Conservation (phyloP, 305 asterid genomes). For the Fraxinus sp. region DNA sequence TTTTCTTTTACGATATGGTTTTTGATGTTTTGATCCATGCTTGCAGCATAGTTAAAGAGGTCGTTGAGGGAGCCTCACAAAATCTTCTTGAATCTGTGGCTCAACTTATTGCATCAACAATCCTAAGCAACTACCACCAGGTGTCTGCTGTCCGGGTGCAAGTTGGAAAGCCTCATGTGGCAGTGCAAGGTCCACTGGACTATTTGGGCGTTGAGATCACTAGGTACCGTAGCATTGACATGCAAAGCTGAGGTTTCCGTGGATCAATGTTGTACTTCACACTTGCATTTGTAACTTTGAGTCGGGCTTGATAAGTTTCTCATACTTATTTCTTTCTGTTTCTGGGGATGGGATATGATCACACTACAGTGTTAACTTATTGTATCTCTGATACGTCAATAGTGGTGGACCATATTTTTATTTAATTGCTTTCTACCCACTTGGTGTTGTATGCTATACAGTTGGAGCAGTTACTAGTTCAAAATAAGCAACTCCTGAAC, state of each 20-base stretch:
- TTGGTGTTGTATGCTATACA: neutral
- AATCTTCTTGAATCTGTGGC: slow-evolving; percentile 87
- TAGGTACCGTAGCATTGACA: slow-evolving; percentile 38
- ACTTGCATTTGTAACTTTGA: neutral
- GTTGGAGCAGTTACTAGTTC: neutral
- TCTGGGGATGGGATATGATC: neutral
- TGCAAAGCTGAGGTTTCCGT: slow-evolving; percentile 22
- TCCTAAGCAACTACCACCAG: slow-evolving; percentile 48
- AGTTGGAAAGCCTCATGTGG: slow-evolving; percentile 89
- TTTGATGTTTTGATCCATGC: neutral
- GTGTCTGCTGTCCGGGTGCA: slow-evolving; percentile 63
- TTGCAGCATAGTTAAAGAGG: slow-evolving; percentile 68
- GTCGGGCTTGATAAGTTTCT: neutral
- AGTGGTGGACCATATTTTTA: neutral
- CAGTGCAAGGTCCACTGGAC: slow-evolving; percentile 74
- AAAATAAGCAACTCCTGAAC: neutral
- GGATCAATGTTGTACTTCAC: neutral
- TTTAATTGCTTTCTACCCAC: neutral
- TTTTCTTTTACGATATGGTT: neutral
- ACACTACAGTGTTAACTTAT: neutral
- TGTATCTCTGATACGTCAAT: neutral
- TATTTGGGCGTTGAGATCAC: slow-evolving; percentile 81
- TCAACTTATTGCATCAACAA: slow-evolving; percentile 54
- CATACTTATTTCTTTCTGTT: neutral
- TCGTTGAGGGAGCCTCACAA: slow-evolving; percentile 66